These are phyloP conservation scores for Pseudogymnoascus sp. DNA, from an alignment of 2,329 filamentous ascomycete species.

Conservation along the genomic window DNA sequence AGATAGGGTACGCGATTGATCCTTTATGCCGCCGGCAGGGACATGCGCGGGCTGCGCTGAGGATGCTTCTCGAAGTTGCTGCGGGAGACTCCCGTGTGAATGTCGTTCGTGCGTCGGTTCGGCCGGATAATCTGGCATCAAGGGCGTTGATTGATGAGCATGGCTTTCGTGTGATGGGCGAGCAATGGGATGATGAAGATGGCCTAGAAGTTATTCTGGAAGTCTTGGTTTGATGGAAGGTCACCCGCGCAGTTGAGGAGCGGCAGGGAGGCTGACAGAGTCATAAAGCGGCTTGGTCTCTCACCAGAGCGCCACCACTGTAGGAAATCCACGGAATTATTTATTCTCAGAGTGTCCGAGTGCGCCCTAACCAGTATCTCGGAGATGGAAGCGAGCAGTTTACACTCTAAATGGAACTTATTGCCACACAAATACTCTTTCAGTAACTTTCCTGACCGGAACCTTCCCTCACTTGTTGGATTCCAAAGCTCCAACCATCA, in stretches of 20 bases:
- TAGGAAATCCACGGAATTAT: not conserved
- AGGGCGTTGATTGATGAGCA: not conserved
- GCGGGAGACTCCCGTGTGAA: not conserved
- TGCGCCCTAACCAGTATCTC: not conserved
- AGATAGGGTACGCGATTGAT: conserved; percentile 12
- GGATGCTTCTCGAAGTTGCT: conserved; percentile 8
- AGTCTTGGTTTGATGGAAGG: conserved; percentile 24
- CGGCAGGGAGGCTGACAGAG: not conserved
- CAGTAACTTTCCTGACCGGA: not conserved
- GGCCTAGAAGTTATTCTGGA: conserved; percentile 71
- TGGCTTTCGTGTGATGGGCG: not conserved
- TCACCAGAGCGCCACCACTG: not conserved
- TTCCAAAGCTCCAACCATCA: not conserved
- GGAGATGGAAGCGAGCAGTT: not conserved
- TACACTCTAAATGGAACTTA: not conserved
- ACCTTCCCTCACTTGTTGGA: not conserved
- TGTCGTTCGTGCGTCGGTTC: not conserved
- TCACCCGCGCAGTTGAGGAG: not conserved
- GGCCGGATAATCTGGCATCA: not conserved
- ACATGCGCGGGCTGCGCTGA: conserved; percentile 11
- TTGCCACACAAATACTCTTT: not conserved
- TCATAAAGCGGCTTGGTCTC: not conserved
- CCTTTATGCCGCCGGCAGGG: not conserved
- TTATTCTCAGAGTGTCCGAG: not conserved
- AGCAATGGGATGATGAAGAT: conserved; percentile 60